phyloP scores from a whole-genome alignment of 1,284 basidiomycete genomes.

The Pisolithus thermaeus region DNA sequence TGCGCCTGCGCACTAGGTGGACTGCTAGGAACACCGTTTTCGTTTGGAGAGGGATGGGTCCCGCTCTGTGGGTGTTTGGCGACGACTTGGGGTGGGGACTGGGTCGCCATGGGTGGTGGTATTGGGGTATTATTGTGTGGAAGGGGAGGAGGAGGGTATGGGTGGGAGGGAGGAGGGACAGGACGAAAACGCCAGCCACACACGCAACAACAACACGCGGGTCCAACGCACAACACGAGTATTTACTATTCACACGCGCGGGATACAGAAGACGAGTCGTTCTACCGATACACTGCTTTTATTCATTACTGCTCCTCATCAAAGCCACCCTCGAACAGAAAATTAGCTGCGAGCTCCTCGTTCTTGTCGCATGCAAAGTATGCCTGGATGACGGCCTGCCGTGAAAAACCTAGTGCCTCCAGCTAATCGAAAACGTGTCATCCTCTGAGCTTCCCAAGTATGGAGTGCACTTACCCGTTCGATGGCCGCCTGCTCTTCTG shows the following conservation, averaged over 20 bases:
- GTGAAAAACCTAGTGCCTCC: conserved; percentile 80
- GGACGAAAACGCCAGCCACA: conserved; percentile 7
- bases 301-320: not conserved
- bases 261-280: not conserved
- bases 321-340: conserved; percentile 71
- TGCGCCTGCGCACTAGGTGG: conserved; percentile 28
- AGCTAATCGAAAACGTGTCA: conserved; percentile 42
- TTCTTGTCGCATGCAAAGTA: conserved; percentile 94
- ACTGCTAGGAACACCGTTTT: conserved; percentile 17
- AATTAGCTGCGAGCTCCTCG: conserved; percentile 92
- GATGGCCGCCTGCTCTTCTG: conserved; percentile 83
- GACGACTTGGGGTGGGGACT: too few relatives aligned
- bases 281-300: not conserved
- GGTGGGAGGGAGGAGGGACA: conserved; percentile 7
- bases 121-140: not conserved
- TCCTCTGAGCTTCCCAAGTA: conserved; percentile 8
- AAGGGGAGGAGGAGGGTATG: not conserved
- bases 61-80: not conserved
- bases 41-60: conserved; percentile 22
- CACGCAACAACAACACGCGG: conserved; percentile 16
- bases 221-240: not conserved
- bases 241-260: conserved; percentile 23
- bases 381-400: conserved; percentile 75
- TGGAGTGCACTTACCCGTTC: conserved; percentile 56
- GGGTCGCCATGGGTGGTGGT: too few relatives aligned